Percentiles rank a stretch among this genome's conserved stretches.
Conservation (phyloP, 768 basidiomycete genomes). For the Termitomyces sp. region DNA sequence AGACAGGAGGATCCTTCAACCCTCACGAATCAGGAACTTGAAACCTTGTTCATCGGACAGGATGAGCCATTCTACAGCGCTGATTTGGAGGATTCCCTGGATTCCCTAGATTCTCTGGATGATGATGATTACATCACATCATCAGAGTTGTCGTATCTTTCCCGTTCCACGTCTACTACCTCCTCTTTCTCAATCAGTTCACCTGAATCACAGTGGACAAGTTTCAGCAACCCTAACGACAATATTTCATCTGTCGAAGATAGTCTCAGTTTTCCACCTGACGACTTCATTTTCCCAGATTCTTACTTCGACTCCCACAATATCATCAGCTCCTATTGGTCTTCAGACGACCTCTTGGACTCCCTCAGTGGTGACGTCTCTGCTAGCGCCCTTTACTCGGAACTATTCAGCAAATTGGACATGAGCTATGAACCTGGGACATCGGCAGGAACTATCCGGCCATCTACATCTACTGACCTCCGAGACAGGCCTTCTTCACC, state of each 20-base stretch:
- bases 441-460: constrained; percentile 44
- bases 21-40: neutral
- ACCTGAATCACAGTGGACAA: constrained; percentile 18
- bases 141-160: constrained; percentile 35
- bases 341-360: constrained; percentile 17
- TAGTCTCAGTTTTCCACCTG: constrained; percentile 25
- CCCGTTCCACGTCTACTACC: constrained; percentile 40
- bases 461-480: constrained; percentile 17
- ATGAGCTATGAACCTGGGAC: constrained; percentile 41
- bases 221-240: constrained; percentile 14
- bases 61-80: constrained; percentile 15
- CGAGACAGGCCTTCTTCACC: constrained; percentile 4
- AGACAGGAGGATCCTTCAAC: neutral
- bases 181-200: constrained; percentile 35
- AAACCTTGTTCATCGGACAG: constrained; percentile 2
- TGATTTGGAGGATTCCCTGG: constrained; percentile 20
- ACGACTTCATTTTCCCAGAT: constrained; percentile 22
- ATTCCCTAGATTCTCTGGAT: constrained; percentile 11
- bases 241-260: constrained; percentile 25
- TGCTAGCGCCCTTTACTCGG: constrained; percentile 12
- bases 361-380: constrained; percentile 11
- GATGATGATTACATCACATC: constrained; percentile 19
- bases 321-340: constrained; percentile 23
- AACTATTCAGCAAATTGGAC: constrained; percentile 17
- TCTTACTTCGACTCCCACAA: constrained; percentile 20